Evolutionary conservation across 257 asterid species (phyloP), one percentile per base, ranked within the genome.

Genomic region (Scutellaria galericulata): DNA sequence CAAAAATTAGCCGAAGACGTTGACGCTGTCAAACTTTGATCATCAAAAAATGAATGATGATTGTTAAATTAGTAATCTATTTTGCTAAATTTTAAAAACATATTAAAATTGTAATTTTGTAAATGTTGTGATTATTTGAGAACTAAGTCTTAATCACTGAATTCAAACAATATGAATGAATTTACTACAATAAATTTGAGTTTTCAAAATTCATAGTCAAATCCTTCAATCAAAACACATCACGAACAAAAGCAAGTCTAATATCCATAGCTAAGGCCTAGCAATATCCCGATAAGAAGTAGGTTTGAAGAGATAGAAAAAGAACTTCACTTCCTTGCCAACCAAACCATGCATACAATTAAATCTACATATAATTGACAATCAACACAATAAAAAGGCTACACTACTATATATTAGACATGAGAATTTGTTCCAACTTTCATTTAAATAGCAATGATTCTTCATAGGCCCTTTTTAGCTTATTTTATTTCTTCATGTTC

Each of bases 361-460:
- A 31, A 31, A 31, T 31, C 37, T 31, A 2, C 10, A 7, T 45
- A 42, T 14, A 3, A 56, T 51, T 52, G 14, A 14, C 1, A 11
- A 41, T 14, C 4, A 6, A 20, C 1, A 47, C 7, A 37, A 8
- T 7, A 7, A 31, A 24, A 11, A 9, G n/a, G 4, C 18, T 35
- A 31, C 56, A 37, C 64, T 39, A 31, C 41, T 31, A 7, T 45
- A 20, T 47, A 45, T 3, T 48, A 51, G 15, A n/a, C 18, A 1
- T 51, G 3, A 24, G 68, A 76, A 77, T 70, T 46, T 77, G 62
- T 77, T 64, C 81, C 51, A 37, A 56, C 73, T 70, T 62, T 70
- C 69, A 37, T 4, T 31, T 55, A 22, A 63, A 64, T 12, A 64
- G 58, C 27, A 47, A 20, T 15, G 55, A 64, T 70, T 76, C 76